Percentiles rank a stretch among this genome's conserved stretches.
phyloP scores from a whole-genome alignment of 208 protist species.

The Wallacemonas sp. region DNA sequence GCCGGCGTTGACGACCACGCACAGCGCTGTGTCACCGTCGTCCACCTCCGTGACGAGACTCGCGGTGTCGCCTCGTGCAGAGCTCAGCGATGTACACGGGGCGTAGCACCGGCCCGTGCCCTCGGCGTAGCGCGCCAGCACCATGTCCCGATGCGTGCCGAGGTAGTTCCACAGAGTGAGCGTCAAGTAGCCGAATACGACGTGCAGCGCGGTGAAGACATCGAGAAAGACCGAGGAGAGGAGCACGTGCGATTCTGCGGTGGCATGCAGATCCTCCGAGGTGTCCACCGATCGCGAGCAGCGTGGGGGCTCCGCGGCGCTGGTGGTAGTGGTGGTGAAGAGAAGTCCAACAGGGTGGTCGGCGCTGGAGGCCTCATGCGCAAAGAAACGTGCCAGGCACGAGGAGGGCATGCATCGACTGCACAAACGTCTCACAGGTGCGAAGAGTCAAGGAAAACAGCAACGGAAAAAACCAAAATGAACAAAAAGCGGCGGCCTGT shows the following conservation, averaged over 20 bases:
- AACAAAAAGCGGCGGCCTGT: too few relatives aligned
- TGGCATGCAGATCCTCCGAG: constrained; percentile 10
- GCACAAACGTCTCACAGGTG: neutral
- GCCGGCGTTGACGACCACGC: neutral
- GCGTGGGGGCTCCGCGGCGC: neutral
- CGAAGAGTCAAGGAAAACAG: too few relatives aligned
- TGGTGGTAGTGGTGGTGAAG: neutral
- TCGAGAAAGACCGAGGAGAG: constrained; percentile 23
- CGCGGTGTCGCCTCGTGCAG: too few relatives aligned
- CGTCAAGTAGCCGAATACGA: constrained; percentile 25
- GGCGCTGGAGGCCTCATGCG: constrained; percentile 1
- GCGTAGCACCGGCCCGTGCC: neutral
- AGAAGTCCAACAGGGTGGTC: constrained; percentile 10
- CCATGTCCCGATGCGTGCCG: constrained; percentile 20
- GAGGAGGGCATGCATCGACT: neutral
- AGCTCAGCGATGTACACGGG: too few relatives aligned
- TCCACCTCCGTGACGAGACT: too few relatives aligned
- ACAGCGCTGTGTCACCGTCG: neutral
- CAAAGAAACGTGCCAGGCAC: neutral
- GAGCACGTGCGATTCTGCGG: neutral
- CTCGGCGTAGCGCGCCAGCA: neutral
- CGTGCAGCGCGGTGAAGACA: constrained; percentile 30
- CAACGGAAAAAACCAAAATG: neutral
- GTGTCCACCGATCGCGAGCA: constrained; percentile 6
- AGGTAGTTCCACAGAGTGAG: constrained; percentile 42